Evolutionary conservation across 495 filamentous ascomycete species (phyloP).

Genomic region (Penicillium parvum): DNA sequence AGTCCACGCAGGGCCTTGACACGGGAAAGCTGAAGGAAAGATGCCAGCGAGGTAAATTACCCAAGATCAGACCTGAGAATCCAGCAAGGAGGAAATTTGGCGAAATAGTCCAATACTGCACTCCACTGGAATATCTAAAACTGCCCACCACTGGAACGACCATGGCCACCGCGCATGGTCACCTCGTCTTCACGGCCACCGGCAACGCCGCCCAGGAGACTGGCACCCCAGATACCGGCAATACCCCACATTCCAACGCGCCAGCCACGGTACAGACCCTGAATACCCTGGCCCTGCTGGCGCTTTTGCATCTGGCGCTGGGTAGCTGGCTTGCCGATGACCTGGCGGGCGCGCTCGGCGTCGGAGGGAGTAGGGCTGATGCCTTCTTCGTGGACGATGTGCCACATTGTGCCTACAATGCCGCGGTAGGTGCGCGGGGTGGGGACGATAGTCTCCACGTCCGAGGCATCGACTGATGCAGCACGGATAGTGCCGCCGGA

Average conservation of each 20-base stretch:
- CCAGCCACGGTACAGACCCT: constrained; percentile 91
- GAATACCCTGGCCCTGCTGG: constrained; percentile 68
- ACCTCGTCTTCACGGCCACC: constrained; percentile 33
- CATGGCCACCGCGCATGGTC: constrained; percentile 25
- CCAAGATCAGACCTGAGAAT: neutral
- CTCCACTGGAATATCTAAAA: constrained; percentile 26
- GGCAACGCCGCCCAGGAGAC: constrained; percentile 50
- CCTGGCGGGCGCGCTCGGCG: constrained; percentile 31
- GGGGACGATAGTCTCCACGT: constrained; percentile 69
- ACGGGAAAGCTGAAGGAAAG: too few species aligned
- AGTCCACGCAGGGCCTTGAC: neutral
- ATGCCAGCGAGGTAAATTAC: too few species aligned
- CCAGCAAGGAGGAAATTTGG: too few species aligned
- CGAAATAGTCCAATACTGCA: too few species aligned
- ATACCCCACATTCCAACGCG: constrained; percentile 93
- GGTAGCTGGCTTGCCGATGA: constrained; percentile 31
- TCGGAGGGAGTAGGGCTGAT: constrained; percentile 33
- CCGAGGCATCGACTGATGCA: constrained; percentile 40
- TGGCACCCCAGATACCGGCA: constrained; percentile 78
- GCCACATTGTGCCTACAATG: constrained; percentile 81
- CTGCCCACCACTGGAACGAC: constrained; percentile 31
- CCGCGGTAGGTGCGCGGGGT: constrained; percentile 63
- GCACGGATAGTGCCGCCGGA: constrained; percentile 36
- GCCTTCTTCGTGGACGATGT: constrained; percentile 80
- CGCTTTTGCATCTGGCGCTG: constrained; percentile 40